Evolutionary conservation across 108 stramenopile genomes (phyloP), one percentile per base, ranked within the genome.

Genomic region (Cyclotella kingstonii): DNA sequence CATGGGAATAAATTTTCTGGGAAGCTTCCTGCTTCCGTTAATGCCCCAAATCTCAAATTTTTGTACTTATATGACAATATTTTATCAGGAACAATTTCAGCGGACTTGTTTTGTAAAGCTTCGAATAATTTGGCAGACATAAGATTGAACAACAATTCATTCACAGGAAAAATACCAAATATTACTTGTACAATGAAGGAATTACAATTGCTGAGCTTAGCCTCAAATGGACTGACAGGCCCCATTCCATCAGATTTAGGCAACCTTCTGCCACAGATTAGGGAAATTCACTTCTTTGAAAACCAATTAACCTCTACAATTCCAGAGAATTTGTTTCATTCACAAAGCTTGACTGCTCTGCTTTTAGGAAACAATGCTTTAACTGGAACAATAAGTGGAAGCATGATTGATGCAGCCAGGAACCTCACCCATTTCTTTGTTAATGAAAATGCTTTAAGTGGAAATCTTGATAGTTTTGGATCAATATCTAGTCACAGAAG

Each of bases 61-160:
- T 65, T 89, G 23, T 79, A 67, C 41, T 25, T 89, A 29, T 66
- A 82, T 41, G 77, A 84, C 45, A 90, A 86, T 46, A 53, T 54
- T 4, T 54, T 90, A 31, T 52, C 72, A 18, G 88, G 88, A 11
- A 76, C 70, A 0, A 60, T 90, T 23, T 73, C 81, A 18, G n/a
- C 58, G 15, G 47, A 48, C 14, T 9, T 59, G 1, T 46, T 67
- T 34, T 67, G 66, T 49, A n/a, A 45, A 26, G 55, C 34, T 23
- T 48, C 47, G 12, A 38, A 11, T 8, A 49, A 41, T 28, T 28
- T 67, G 47, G 31, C 54, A 1, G 66, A 67, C 39, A 21, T 67
- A 27, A 25, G 66, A 11, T 22, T 67, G 26, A 48, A 48, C 17
- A 67, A 67, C 17, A 67, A 67, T 40, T 57, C 55, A 34, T 67